Conservation (phyloP, 306 rosid genomes). For the Trifolium subterraneum region DNA sequence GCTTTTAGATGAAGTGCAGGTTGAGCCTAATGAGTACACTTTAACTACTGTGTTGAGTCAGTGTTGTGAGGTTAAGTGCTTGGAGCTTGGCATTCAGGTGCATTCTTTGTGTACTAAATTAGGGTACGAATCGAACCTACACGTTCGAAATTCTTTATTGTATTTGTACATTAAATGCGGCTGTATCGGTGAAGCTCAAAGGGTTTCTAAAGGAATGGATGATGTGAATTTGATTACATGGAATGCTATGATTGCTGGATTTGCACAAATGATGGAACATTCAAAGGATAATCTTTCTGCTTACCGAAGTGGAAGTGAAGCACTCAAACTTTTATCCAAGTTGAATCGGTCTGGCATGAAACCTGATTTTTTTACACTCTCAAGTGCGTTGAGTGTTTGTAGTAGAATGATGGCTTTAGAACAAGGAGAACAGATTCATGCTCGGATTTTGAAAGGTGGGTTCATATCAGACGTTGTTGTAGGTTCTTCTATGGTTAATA, state of each 20-base stretch:
- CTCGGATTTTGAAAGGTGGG: slow-evolving; percentile 74
- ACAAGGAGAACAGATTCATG: slow-evolving; percentile 89
- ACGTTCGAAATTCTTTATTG: slow-evolving; percentile 65
- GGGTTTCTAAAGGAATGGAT: slow-evolving; percentile 62
- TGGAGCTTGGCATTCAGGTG: slow-evolving; percentile 71
- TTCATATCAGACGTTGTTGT: slow-evolving; percentile 72
- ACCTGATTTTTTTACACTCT: slow-evolving; percentile 79
- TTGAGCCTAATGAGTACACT: slow-evolving; percentile 80
- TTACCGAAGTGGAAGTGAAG: slow-evolving; percentile 66
- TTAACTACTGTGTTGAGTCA: slow-evolving; percentile 69
- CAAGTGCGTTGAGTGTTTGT: slow-evolving; percentile 77
- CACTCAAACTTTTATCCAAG: slow-evolving; percentile 61
- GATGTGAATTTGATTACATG: slow-evolving; percentile 69
- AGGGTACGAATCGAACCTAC: slow-evolving; percentile 64
- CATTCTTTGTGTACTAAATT: slow-evolving; percentile 64
- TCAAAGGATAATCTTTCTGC: slow-evolving; percentile 66
- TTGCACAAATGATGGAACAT: slow-evolving; percentile 67
- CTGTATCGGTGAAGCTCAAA: slow-evolving; percentile 64
- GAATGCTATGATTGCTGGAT: slow-evolving; percentile 92
- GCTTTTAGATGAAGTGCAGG: slow-evolving; percentile 56
- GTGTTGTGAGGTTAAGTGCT: slow-evolving; percentile 63
- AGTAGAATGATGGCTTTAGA: slow-evolving; percentile 71
- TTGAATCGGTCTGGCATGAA: slow-evolving; percentile 67
- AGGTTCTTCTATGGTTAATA: slow-evolving; percentile 69
- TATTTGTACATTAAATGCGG: slow-evolving; percentile 81